Base-by-base conservation (phyloP, 192 early-diverging fungal genomes). In the Entomortierella parvispora region DNA sequence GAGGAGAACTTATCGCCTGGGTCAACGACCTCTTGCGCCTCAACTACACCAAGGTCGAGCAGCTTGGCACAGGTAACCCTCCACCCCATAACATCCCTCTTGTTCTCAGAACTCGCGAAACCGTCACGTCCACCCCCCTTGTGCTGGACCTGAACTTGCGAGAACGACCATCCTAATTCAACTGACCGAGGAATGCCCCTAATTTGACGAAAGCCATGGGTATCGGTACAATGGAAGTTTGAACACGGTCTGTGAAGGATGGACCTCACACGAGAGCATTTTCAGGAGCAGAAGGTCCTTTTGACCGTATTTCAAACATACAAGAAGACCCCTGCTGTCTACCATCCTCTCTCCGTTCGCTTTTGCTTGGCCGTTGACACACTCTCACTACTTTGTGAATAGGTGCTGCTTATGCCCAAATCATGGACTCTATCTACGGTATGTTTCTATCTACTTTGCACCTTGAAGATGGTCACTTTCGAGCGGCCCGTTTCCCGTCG, bases 1-100 rank as follows among this genome's bases (percentile, higher is more conserved):
- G 96, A 82, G 90, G 92, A 46, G 95, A 97, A 76, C 85, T 99
- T 37, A 77, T 99, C n/a, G 88, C 85, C 17, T 98, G 97, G 97
- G 68, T 97, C 69, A 99, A 99, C 75, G 93, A 95, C 65, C 90
- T 99, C 32, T 87, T 96, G 60, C 91, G 94, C 65, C 82, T 96
- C 58, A 91, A 86, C 78, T 95, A 95, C 82, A 95, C 92, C 53
- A 97, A 96, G 65, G 87, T 99, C 14, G 97, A 99, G 82, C 96
- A 98, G 70, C 92, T 91, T 28, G 97, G 97, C 43, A 92, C 93
- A 68, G 97, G 93, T 92, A 89, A 23, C 32, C 18, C 4, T 28
- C 37, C 42, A 42, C n/a, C n/a, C 12, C 51, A 23, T 4, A 18
- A 26, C 28, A 45, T 37, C 18, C n/a, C 4, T 50, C 50, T 23